Conservation (phyloP, 768 basidiomycete genomes). For the Amanita brunnescens region DNA sequence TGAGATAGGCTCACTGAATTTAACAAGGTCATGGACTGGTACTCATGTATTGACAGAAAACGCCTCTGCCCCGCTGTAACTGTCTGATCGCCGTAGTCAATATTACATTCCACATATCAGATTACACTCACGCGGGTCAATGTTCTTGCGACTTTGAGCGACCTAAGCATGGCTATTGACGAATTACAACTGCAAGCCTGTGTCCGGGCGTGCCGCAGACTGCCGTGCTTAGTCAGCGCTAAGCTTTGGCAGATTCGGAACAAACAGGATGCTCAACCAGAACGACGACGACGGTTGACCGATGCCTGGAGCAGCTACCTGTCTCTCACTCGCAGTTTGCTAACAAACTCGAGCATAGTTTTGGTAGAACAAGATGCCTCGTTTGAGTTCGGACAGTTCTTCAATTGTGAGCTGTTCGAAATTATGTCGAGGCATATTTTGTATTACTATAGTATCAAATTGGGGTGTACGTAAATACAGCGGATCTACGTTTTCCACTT, state of each 20-base stretch:
- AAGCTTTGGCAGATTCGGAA: conserved; percentile 2
- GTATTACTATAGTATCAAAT: conserved; percentile 9
- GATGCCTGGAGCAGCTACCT: conserved; percentile 34
- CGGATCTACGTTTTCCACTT: not conserved
- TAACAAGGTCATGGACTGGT: conserved; percentile 91
- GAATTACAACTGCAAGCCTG: conserved; percentile 4
- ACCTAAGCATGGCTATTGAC: conserved; percentile 50
- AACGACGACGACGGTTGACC: conserved; percentile 76
- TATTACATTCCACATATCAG: not conserved
- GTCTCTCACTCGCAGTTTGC: conserved; percentile 51
- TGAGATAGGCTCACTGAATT: conserved; percentile 57
- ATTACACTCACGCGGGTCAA: conserved; percentile 48
- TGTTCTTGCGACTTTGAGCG: conserved; percentile 55
- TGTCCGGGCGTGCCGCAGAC: not conserved
- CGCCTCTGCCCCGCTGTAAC: conserved; percentile 73
- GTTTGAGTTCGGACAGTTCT: conserved; percentile 72
- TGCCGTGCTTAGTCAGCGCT: conserved; percentile 37
- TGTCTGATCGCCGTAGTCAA: conserved; percentile 30
- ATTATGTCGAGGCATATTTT: conserved; percentile 69
- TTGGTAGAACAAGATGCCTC: conserved; percentile 58
- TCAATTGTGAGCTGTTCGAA: conserved; percentile 57
- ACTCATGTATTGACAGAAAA: conserved; percentile 94
- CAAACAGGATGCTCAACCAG: conserved; percentile 29
- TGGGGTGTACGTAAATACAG: conserved; percentile 2
- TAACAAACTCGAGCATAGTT: conserved; percentile 33